These are phyloP conservation scores for Penicillium brasilianum DNA, from an alignment of 2,329 filamentous ascomycete species.

Conservation along the genomic window DNA sequence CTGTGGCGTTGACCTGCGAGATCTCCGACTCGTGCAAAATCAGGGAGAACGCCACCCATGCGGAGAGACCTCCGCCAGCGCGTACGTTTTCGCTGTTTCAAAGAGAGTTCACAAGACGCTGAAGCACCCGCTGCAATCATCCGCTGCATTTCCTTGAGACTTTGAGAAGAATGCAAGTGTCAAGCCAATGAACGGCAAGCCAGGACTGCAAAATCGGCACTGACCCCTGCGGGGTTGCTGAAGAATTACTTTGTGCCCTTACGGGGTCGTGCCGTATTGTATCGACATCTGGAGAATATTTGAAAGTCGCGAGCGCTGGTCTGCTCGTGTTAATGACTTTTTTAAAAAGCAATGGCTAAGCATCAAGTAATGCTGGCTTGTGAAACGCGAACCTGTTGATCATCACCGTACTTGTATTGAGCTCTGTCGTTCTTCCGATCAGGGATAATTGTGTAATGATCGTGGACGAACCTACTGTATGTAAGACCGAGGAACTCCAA, in stretches of 20 bases:
- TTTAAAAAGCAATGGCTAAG: neutral
- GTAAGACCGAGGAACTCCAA: neutral
- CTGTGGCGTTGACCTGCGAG: conserved; percentile 3
- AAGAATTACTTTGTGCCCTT: neutral
- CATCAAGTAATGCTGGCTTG: neutral
- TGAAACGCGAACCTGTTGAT: conserved; percentile 2
- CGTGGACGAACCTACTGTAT: neutral
- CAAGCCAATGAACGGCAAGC: neutral
- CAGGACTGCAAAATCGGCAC: neutral
- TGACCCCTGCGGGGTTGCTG: neutral
- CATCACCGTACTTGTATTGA: neutral
- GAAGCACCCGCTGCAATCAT: neutral
- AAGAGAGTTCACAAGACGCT: neutral
- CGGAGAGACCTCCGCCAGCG: conserved; percentile 3
- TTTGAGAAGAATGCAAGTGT: neutral
- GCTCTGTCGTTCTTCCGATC: neutral
- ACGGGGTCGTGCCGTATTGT: too few relatives aligned
- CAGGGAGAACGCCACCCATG: neutral
- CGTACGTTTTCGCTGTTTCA: neutral
- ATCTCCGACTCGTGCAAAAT: conserved; percentile 6
- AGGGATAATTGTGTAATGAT: neutral
- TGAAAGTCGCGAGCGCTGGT: neutral
- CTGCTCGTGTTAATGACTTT: neutral
- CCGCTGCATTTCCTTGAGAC: neutral
- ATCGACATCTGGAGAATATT: neutral